Base-by-base conservation (phyloP, 2,329 filamentous ascomycete species). In the Fusarium mangiferae region DNA sequence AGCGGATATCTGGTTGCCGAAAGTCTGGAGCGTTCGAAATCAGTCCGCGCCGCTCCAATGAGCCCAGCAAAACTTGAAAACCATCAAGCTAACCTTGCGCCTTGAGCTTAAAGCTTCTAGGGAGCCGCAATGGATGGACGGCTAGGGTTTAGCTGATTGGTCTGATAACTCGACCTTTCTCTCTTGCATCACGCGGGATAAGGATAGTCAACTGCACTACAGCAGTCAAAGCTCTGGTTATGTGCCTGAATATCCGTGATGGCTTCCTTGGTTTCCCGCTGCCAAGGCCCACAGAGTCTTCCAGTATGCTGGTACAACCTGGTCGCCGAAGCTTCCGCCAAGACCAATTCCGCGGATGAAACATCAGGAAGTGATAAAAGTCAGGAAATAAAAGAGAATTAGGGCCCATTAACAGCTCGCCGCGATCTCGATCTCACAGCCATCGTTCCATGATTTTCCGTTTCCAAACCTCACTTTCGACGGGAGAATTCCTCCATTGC, bases 21-120 rank as follows among this genome's bases (percentile, higher is more conserved):
- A 58, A 64, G 69, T 76, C 75, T 78, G 57, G 76, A 77, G 67
- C 68, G 70, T 61, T 78, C 75, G 28, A 75, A 67, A 74, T 61
- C 38, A 56, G 42, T 30, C 63, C 57, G 49, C 58, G 61, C 63
- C 65, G 64, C 65, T 65, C 39, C 63, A 69, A 69, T 48, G 52
- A 54, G 63, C 56, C 56, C 49, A 38, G 38, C 39, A 68, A 57
- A 74, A 59, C 72, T 60, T 62, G 57, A 51, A 69, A 61, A 52
- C 55, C 59, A 26, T 57, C 59, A 55, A 75, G 66, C 66, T 72
- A 73, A 62, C 39, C 26, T 62, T 46, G 51, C 57, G 52, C n/a
- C 49, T 62, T 67, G 48, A 73, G 46, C 49, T 62, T 54, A 72
- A 62, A 64, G 42, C 26, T 55, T 39, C 42, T 39, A 28, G 39